Conservation (phyloP, 1,139 yeast species). For the Hansenula lynferdii region DNA sequence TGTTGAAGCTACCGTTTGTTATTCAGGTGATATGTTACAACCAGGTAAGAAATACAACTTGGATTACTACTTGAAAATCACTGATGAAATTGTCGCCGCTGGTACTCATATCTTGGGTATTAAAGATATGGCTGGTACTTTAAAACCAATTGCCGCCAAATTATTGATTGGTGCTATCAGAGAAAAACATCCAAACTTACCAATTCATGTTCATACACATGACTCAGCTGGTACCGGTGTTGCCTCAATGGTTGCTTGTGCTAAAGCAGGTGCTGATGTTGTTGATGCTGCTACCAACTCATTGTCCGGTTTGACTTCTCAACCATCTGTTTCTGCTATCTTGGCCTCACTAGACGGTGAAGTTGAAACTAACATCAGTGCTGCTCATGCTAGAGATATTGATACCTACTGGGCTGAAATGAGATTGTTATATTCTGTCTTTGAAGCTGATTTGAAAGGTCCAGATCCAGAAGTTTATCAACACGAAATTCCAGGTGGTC, state of each 20-base stretch:
- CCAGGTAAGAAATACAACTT: conserved; percentile 94
- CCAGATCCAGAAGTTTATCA: conserved; percentile 99
- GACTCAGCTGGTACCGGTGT: conserved; percentile 99
- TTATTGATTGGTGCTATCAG: conserved; percentile 76
- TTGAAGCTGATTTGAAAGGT: conserved; percentile 97
- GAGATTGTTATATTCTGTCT: conserved; percentile 93
- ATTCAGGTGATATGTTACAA: conserved; percentile 97
- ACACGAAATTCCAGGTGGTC: conserved; percentile 99
- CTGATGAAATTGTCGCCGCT: conserved; percentile 80
- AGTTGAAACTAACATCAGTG: conserved; percentile 67
- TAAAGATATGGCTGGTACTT: conserved; percentile 99
- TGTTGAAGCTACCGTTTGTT: conserved; percentile 96
- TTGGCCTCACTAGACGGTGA: conserved; percentile 91
- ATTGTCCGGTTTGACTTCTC: conserved; percentile 98
- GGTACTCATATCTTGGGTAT: conserved; percentile 97
- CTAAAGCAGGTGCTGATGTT: conserved; percentile 95
- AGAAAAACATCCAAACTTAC: conserved; percentile 83
- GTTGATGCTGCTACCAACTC: conserved; percentile 98
- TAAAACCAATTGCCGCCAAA: conserved; percentile 92
- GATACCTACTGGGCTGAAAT: conserved; percentile 98
- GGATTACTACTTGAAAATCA: conserved; percentile 78
- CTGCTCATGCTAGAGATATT: conserved; percentile 66
- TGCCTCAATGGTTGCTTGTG: conserved; percentile 93
- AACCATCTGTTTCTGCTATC: conserved; percentile 91
- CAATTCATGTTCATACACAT: conserved; percentile 98